phyloP scores from a whole-genome alignment of 1,139 yeast species.

The Lodderomyces orthopsilosis region DNA sequence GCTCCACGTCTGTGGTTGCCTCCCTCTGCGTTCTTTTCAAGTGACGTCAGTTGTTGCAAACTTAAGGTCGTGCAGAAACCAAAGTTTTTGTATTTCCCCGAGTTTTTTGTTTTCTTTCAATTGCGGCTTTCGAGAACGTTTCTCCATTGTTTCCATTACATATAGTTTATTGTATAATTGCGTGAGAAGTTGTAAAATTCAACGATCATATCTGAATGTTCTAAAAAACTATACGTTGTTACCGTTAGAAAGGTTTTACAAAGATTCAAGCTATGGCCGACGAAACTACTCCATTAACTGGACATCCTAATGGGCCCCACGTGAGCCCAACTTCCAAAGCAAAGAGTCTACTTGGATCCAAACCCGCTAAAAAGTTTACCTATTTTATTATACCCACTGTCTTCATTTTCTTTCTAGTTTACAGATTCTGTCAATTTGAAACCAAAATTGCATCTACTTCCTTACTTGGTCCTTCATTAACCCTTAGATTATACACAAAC shows the following conservation, averaged over 20 bases:
- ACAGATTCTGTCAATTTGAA: neutral
- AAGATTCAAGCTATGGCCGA: no score
- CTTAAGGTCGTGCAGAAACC: neutral
- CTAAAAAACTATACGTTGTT: no score
- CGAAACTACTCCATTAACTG: neutral
- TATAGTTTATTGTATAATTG: neutral
- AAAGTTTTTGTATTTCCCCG: neutral
- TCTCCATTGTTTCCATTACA: neutral
- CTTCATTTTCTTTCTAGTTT: constrained; percentile 1
- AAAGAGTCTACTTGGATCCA: neutral
- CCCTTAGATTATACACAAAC: constrained; percentile 48
- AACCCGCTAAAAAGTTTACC: neutral
- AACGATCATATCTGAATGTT: no score
- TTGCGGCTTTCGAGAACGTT: no score
- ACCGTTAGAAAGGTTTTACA: no score
- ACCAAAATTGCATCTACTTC: constrained; percentile 6
- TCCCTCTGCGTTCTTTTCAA: neutral
- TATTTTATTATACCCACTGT: constrained; percentile 5
- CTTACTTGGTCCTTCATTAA: constrained; percentile 16
- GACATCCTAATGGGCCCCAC: neutral
- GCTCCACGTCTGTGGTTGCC: no score
- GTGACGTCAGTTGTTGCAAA: neutral
- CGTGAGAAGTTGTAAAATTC: neutral
- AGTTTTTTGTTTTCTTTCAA: neutral
- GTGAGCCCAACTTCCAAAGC: neutral